A percentile compares a stretch with the other conserved stretches of the same genome.
These are phyloP conservation scores for Nicotiana sylvestris DNA, from an alignment of 257 asterid genomes.

Conservation along the genomic window DNA sequence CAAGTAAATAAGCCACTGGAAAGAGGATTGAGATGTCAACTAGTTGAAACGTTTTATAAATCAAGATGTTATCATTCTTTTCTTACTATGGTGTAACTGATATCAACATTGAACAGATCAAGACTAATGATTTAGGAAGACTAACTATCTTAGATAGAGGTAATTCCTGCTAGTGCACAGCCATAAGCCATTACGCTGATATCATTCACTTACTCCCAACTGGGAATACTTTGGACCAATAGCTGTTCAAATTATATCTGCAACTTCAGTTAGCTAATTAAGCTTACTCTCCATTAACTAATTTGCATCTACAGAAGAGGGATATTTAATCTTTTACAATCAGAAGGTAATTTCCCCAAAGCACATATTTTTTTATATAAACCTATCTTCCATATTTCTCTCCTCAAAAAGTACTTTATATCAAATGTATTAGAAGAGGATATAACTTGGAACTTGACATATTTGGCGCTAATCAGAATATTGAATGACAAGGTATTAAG, in stretches of 20 bases:
- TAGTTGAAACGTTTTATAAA: background rate
- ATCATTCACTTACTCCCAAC: background rate
- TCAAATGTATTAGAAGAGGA: background rate
- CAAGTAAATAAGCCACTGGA: background rate
- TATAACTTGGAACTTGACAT: background rate
- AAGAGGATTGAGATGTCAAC: slow-evolving; percentile 9
- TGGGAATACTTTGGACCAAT: background rate
- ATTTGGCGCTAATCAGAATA: background rate
- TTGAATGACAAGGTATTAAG: background rate
- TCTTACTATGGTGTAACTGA: background rate
- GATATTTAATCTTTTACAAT: background rate
- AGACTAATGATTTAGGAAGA: background rate
- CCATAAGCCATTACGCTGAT: background rate
- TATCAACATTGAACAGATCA: background rate
- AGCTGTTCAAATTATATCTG: background rate
- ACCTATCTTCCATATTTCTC: background rate
- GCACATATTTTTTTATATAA: background rate
- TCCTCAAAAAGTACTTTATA: background rate
- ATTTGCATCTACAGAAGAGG: background rate
- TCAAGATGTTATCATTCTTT: background rate
- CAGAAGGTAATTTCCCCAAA: background rate
- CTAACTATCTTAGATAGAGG: background rate
- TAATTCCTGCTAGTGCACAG: background rate
- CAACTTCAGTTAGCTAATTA: background rate
- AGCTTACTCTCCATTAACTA: background rate